Evolutionary conservation across 768 basidiomycete genomes (phyloP), one percentile per base, ranked within the genome.

Genomic region (Neoboletus subvelutipes): DNA sequence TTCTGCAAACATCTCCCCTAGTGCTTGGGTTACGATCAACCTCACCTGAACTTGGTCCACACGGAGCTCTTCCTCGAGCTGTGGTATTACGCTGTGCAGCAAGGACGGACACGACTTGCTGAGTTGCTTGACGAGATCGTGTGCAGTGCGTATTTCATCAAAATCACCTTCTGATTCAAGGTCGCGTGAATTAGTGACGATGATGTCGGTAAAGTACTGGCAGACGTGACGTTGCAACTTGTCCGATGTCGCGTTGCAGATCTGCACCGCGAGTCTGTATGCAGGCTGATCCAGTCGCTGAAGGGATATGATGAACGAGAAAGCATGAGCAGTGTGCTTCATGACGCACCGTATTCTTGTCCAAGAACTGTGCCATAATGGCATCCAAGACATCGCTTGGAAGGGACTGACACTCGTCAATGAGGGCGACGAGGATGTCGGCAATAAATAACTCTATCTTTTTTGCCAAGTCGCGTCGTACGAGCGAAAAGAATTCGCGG

Each of bases 181-280:
- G 39, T 75, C 74, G 41, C 75, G 75, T 37, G 83, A 77, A 57
- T 78, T 78, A 15, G 78, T 77, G 45, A 86, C 81, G 64, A 95
- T 90, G 57, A 92, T 86, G 64, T 97, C 95, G 24, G 92, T 89
- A 68, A 99, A 97, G 74, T 98, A 94, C 64, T 90, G 86, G 67
- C 87, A 90, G 45, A 96, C 89, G 59, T 94, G 84, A 6, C 94
- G 85, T 68, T 94, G 91, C 7, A 98, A 81, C 70, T 89, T 91
- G 71, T 94, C 92, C 4, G 90, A 80, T 0, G 92, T 87, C 24
- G 78, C 77, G 55, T 86, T 94, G 78, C 92, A 95, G 29, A 97
- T 84, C 64, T 90, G 86, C 4, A 90, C 87, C 0, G 92, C 93
- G 36, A 97, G 81, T 36, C 90, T 84, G 71, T 86, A 89, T 0